A percentile compares a stretch with the other conserved stretches of the same genome.
Evolutionary conservation across 1,284 basidiomycete species (phyloP).

Genomic region (Apiotrichum veenhuisii): DNA sequence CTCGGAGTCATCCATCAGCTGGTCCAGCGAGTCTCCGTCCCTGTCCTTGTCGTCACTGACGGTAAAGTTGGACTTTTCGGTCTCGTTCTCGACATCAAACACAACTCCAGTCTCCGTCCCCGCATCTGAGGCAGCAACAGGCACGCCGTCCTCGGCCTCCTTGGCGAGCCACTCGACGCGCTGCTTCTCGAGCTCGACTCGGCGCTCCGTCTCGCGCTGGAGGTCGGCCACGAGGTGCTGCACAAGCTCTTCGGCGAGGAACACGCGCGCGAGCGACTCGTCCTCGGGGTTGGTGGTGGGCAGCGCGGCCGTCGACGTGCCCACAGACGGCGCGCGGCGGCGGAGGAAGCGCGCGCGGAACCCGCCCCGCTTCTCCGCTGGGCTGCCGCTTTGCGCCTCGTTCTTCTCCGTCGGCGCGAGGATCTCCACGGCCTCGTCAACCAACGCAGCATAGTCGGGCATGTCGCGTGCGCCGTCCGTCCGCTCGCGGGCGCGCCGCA

Average conservation of each 20-base stretch:
- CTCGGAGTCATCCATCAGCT: not conserved
- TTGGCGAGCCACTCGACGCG: conserved; percentile 47
- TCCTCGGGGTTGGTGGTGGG: conserved; percentile 19
- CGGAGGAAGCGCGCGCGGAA: conserved; percentile 6
- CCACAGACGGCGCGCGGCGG: conserved; percentile 2
- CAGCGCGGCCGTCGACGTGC: not conserved
- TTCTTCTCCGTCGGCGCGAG: conserved; percentile 51
- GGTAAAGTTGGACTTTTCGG: conserved; percentile 5
- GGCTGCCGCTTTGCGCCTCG: not conserved
- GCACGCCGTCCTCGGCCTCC: conserved; percentile 33
- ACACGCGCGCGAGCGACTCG: conserved; percentile 55
- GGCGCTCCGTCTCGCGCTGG: conserved; percentile 59
- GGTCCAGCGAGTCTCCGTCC: not conserved
- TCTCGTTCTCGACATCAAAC: conserved; percentile 5
- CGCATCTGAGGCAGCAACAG: conserved; percentile 10
- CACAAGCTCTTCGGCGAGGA: conserved; percentile 61
- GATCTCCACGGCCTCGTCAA: conserved; percentile 62
- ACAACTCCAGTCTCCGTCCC: conserved; percentile 6
- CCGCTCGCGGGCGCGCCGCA: conserved; percentile 33
- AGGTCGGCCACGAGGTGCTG: conserved; percentile 63
- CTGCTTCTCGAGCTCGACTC: conserved; percentile 57
- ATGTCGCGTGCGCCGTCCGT: conserved; percentile 34
- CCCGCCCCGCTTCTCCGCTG: not conserved
- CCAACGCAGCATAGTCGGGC: conserved; percentile 23
- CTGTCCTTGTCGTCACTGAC: not conserved